Evolutionary conservation across 2,329 filamentous ascomycete species (phyloP).

Genomic region (Neophaeococcomyces aloes): DNA sequence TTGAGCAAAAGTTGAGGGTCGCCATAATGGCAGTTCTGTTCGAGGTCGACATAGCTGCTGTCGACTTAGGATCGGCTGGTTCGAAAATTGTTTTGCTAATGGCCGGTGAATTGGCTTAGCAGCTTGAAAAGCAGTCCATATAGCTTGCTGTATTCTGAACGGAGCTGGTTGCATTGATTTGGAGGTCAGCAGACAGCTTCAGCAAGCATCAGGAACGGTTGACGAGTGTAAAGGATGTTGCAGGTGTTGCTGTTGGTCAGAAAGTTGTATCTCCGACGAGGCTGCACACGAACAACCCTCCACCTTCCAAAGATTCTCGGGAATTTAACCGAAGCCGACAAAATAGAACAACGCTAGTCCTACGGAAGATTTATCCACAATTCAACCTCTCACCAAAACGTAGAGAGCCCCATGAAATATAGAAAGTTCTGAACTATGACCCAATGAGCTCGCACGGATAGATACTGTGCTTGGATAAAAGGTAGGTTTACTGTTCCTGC

Average conservation of each 20-base stretch:
- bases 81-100: conserved; percentile 1
- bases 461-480: too few relatives aligned
- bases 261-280: not conserved
- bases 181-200: not conserved
- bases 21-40: not conserved
- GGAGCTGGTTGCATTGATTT: conserved; percentile 22
- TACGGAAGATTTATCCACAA: too few relatives aligned
- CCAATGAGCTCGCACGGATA: too few relatives aligned
- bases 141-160: conserved; percentile 19
- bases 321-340: not conserved
- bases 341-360: too few relatives aligned
- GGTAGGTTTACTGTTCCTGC: too few relatives aligned
- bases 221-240: not conserved
- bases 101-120: conserved; percentile 15
- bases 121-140: conserved; percentile 22
- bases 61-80: not conserved
- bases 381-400: too few relatives aligned
- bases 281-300: not conserved
- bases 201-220: conserved; percentile 4
- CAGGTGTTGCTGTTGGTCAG: too few relatives aligned
- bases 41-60: not conserved
- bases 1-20: conserved; percentile 4
- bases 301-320: not conserved
- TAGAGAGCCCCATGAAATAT: too few relatives aligned
- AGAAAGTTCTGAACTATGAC: too few relatives aligned